Conservation (phyloP, 495 filamentous ascomycete species). For the Mycothermus thermophilus region DNA sequence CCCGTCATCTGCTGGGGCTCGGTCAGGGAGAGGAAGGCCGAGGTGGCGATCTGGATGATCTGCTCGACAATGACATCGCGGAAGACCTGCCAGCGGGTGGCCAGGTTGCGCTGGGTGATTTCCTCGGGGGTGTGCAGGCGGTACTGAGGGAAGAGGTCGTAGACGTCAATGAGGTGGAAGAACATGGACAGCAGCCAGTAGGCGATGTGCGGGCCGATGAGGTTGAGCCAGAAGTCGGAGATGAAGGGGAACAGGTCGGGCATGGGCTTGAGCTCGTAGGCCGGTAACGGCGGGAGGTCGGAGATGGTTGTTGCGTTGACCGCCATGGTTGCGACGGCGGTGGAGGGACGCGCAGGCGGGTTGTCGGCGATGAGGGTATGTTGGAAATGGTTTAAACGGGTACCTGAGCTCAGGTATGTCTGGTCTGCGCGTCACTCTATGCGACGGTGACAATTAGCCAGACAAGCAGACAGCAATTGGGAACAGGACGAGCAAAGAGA, state of each 20-base stretch:
- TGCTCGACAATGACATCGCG: conserved; percentile 84
- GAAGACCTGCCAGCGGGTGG: conserved; percentile 64
- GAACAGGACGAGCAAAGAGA: not conserved
- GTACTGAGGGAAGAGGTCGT: conserved; percentile 73
- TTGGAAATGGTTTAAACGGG: too few relatives aligned
- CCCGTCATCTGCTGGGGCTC: conserved; percentile 54
- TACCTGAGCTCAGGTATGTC: too few relatives aligned
- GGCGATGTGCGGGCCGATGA: conserved; percentile 63
- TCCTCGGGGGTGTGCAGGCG: conserved; percentile 87
- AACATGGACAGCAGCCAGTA: conserved; percentile 83
- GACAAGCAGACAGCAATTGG: too few relatives aligned
- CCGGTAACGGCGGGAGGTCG: conserved; percentile 62
- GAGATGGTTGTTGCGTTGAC: conserved; percentile 29
- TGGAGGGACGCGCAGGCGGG: conserved; percentile 7
- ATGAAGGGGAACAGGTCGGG: conserved; percentile 60
- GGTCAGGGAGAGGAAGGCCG: conserved; percentile 44
- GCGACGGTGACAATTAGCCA: too few relatives aligned
- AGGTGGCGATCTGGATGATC: conserved; percentile 63
- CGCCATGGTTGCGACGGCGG: conserved; percentile 21
- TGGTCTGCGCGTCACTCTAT: too few relatives aligned
- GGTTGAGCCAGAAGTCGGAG: conserved; percentile 62
- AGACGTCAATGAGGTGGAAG: conserved; percentile 73
- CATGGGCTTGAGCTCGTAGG: conserved; percentile 51
- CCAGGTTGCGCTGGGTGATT: conserved; percentile 72
- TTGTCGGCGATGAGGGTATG: conserved; percentile 2